Conservation (phyloP, 2,329 filamentous ascomycete species). For the Clonostachys chloroleuca region DNA sequence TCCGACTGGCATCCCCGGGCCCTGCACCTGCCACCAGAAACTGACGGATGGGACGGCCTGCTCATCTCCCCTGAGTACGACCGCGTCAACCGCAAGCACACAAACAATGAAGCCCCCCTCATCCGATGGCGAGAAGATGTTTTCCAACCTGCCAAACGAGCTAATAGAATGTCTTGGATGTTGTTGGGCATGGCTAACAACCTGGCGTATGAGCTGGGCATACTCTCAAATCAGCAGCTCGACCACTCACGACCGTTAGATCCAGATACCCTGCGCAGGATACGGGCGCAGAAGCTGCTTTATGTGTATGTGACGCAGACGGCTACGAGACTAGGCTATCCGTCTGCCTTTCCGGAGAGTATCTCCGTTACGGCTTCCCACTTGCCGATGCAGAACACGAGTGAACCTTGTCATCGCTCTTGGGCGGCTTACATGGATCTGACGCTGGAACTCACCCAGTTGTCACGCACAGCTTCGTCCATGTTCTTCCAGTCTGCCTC, state of each 20-base stretch:
- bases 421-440: slow-evolving; percentile 7
- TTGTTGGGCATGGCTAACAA: slow-evolving; percentile 12
- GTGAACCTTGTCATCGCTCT: neutral
- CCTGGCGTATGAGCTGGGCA: slow-evolving; percentile 11
- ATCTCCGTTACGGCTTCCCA: slow-evolving; percentile 1
- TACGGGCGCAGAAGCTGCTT: slow-evolving; percentile 8
- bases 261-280: neutral
- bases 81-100: slow-evolving; percentile 7
- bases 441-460: slow-evolving; percentile 8
- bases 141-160: slow-evolving; percentile 14
- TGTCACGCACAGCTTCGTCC: slow-evolving; percentile 9
- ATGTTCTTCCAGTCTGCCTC: slow-evolving; percentile 12
- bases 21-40: slow-evolving; percentile 11
- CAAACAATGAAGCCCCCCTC: slow-evolving; percentile 10
- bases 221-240: slow-evolving; percentile 5
- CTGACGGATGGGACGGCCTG: slow-evolving; percentile 12
- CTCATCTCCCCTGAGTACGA: slow-evolving; percentile 11
- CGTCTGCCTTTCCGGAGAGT: neutral
- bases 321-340: slow-evolving; percentile 1
- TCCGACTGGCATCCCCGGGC: slow-evolving; percentile 14
- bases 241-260: neutral
- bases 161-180: slow-evolving; percentile 18
- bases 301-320: slow-evolving; percentile 12
- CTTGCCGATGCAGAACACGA: neutral
- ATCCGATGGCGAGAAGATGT: slow-evolving; percentile 15